Percentiles rank a stretch among this genome's conserved stretches.
These are phyloP conservation scores for Candida takata DNA, from an alignment of 805 yeast species.

Conservation along the genomic window DNA sequence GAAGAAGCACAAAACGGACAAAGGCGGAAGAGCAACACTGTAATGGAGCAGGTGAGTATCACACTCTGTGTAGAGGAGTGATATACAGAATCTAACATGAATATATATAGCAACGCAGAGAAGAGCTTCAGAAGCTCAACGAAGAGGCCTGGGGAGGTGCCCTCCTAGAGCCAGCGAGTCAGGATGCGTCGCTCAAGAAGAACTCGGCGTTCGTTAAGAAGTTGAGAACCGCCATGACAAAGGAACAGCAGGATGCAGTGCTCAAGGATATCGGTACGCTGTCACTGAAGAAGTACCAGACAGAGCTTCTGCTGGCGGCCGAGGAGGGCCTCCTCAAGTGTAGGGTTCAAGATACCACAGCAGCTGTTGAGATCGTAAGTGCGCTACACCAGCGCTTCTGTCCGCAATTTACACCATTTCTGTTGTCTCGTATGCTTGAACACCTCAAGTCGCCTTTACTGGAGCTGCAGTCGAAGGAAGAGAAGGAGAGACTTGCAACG, in stretches of 20 bases:
- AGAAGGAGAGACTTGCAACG: slow-evolving; percentile 30
- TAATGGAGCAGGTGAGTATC: slow-evolving; percentile 9
- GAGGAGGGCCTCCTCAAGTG: slow-evolving; percentile 53
- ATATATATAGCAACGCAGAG: slow-evolving; percentile 1
- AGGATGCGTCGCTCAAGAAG: slow-evolving; percentile 75
- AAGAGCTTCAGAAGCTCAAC: slow-evolving; percentile 10
- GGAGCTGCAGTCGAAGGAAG: slow-evolving; percentile 35
- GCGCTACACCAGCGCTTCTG: slow-evolving; percentile 74
- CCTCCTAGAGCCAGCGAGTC: slow-evolving; percentile 12
- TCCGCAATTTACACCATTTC: slow-evolving; percentile 40
- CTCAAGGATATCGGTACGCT: slow-evolving; percentile 55
- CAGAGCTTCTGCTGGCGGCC: slow-evolving; percentile 58
- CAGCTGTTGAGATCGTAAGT: slow-evolving; percentile 62
- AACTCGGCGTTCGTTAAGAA: slow-evolving; percentile 76
- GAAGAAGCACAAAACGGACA: too few species aligned
- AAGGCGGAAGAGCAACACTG: too few species aligned
- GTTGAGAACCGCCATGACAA: slow-evolving; percentile 47
- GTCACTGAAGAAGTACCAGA: slow-evolving; percentile 65
- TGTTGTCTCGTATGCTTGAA: slow-evolving; percentile 36
- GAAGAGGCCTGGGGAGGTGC: slow-evolving; percentile 18
- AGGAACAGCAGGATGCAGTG: slow-evolving; percentile 41
- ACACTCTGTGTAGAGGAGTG: neutral
- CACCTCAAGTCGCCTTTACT: slow-evolving; percentile 31
- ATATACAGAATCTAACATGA: neutral
- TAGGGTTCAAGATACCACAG: slow-evolving; percentile 49